A percentile compares a stretch with the other conserved stretches of the same genome.
Conservation (phyloP, 192 early-diverging fungal species). For the Dimargaris cristalligena region DNA sequence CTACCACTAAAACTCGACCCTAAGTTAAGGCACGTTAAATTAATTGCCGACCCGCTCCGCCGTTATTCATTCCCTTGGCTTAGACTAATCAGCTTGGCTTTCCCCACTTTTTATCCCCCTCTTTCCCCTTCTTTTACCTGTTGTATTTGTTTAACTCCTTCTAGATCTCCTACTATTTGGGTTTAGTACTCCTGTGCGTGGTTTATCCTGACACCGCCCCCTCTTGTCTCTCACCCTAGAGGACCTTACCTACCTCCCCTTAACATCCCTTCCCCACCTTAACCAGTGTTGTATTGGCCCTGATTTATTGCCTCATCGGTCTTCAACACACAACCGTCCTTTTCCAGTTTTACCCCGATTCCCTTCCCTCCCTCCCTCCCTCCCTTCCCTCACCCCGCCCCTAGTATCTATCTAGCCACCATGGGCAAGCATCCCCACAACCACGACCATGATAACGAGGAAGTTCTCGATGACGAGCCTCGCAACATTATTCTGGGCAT, state of each 20-base stretch:
- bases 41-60: too few relatives aligned
- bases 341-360: not conserved
- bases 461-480: conserved; percentile 67
- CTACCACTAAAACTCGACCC: too few relatives aligned
- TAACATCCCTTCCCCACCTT: not conserved
- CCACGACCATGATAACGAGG: conserved; percentile 31
- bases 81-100: too few relatives aligned
- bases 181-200: too few relatives aligned
- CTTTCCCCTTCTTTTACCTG: too few relatives aligned
- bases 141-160: too few relatives aligned
- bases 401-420: not conserved
- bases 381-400: not conserved
- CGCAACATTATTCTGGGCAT: conserved; percentile 72
- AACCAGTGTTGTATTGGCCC: not conserved
- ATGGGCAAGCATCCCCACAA: not conserved
- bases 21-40: too few relatives aligned
- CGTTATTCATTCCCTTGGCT: too few relatives aligned
- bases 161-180: too few relatives aligned
- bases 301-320: not conserved
- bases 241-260: not conserved
- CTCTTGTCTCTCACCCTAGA: not conserved
- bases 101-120: too few relatives aligned
- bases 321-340: not conserved
- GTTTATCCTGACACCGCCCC: not conserved
- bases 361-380: not conserved